phyloP scores from a whole-genome alignment of 2,329 filamentous ascomycete genomes.

The Chrysoporthe puriensis region DNA sequence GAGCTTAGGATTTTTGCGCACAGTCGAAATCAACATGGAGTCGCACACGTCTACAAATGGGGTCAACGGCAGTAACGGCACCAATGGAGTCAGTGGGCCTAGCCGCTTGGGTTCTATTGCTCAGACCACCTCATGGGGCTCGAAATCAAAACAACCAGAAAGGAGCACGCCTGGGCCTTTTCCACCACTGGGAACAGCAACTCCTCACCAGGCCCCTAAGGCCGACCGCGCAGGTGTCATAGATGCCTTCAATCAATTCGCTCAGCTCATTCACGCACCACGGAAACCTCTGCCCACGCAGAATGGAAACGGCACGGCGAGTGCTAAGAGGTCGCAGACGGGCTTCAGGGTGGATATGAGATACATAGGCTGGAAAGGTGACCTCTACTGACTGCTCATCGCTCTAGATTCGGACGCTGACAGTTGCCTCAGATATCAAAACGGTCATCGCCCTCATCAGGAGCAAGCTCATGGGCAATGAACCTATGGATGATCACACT shows the following conservation, averaged over 20 bases:
- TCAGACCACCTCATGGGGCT: slow-evolving; percentile 2
- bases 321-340: slow-evolving; percentile 50
- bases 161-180: background rate
- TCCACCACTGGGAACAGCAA: slow-evolving; percentile 29
- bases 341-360: slow-evolving; percentile 61
- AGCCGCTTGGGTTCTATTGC: background rate
- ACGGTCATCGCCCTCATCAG: slow-evolving; percentile 65
- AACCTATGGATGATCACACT: slow-evolving; percentile 72
- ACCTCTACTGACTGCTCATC: background rate
- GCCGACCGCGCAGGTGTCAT: slow-evolving; percentile 40
- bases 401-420: background rate
- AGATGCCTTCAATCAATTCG: slow-evolving; percentile 40
- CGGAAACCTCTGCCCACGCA: slow-evolving; percentile 66
- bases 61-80: slow-evolving; percentile 20
- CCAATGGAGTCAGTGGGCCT: slow-evolving; percentile 4
- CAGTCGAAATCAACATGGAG: background rate
- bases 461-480: slow-evolving; percentile 64
- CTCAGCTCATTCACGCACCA: slow-evolving; percentile 50
- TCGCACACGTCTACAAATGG: slow-evolving; percentile 23
- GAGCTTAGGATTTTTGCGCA: background rate
- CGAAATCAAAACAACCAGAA: slow-evolving; percentile 7
- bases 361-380: slow-evolving; percentile 54
- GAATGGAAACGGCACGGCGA: slow-evolving; percentile 65
- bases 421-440: slow-evolving; percentile 55
- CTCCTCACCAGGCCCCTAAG: slow-evolving; percentile 32